phyloP scores from a whole-genome alignment of 108 stramenopile genomes.

The Skeletonema grethae region DNA sequence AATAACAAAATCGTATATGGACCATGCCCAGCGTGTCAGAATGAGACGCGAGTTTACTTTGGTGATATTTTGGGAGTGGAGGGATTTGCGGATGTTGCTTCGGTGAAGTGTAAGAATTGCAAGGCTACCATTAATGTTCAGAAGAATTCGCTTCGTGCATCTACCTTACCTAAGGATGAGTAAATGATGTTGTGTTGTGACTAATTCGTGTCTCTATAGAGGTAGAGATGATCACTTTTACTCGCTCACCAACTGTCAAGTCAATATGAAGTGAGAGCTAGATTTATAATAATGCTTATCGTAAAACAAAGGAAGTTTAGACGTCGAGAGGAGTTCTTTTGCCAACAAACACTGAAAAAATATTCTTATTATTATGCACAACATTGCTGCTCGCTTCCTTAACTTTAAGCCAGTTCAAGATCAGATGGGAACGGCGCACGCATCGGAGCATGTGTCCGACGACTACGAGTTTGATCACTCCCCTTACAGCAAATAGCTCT shows the following conservation, averaged over 20 bases:
- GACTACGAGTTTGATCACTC: slow-evolving; percentile 15
- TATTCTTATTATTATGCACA: neutral
- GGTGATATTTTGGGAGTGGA: slow-evolving; percentile 92
- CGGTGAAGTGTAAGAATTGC: slow-evolving; percentile 88
- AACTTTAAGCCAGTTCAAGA: slow-evolving; percentile 35
- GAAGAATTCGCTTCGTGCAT: slow-evolving; percentile 81
- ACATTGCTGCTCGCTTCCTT: neutral
- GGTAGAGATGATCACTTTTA: neutral
- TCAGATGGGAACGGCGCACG: slow-evolving; percentile 42
- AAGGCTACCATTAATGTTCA: slow-evolving; percentile 83
- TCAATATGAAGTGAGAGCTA: neutral
- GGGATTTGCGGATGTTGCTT: slow-evolving; percentile 76
- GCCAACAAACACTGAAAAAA: neutral
- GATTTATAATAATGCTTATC: slow-evolving; percentile 1
- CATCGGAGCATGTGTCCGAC: slow-evolving; percentile 45
- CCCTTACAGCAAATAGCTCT: slow-evolving; percentile 39
- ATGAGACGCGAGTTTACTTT: slow-evolving; percentile 88
- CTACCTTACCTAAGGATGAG: slow-evolving; percentile 75
- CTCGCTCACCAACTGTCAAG: neutral
- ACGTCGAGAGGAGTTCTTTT: neutral
- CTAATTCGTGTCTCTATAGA: neutral
- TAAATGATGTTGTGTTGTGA: slow-evolving; percentile 3
- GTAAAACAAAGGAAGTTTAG: neutral
- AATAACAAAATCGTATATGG: slow-evolving; percentile 85
- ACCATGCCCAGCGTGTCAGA: slow-evolving; percentile 92